phyloP scores from a whole-genome alignment of 2,329 filamentous ascomycete genomes.

The Graphiopsis chlorocephala region DNA sequence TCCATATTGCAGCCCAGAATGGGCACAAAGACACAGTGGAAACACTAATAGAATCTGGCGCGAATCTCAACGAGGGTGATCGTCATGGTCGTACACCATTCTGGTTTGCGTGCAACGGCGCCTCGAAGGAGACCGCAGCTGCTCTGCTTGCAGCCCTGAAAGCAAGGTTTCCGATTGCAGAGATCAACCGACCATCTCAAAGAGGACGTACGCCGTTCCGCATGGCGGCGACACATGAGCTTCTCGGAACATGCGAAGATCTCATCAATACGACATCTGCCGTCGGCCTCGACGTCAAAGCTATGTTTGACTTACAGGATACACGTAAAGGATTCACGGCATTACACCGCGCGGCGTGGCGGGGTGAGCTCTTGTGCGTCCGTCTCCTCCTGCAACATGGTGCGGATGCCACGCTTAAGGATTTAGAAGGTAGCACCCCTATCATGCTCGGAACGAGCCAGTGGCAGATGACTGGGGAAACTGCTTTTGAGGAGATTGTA shows the following conservation, averaged over 20 bases:
- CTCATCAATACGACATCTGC: slow-evolving; percentile 18
- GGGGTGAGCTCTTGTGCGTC: slow-evolving; percentile 18
- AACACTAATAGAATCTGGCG: slow-evolving; percentile 2
- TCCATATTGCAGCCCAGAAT: neutral
- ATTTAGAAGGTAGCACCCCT: slow-evolving; percentile 18
- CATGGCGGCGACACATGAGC: slow-evolving; percentile 20
- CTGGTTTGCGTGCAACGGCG: slow-evolving; percentile 18
- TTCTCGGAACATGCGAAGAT: slow-evolving; percentile 16
- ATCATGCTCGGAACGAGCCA: slow-evolving; percentile 17
- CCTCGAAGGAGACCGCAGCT: slow-evolving; percentile 1
- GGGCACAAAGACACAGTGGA: neutral
- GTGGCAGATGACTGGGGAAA: slow-evolving; percentile 16
- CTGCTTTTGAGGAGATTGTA: slow-evolving; percentile 18
- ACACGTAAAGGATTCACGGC: slow-evolving; percentile 19
- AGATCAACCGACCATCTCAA: slow-evolving; percentile 21
- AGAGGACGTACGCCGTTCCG: slow-evolving; percentile 18
- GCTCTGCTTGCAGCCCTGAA: neutral
- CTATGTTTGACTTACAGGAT: slow-evolving; percentile 20
- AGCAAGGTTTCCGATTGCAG: slow-evolving; percentile 2
- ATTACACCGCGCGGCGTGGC: slow-evolving; percentile 20
- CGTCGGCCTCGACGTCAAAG: slow-evolving; percentile 11
- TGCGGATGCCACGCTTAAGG: slow-evolving; percentile 17
- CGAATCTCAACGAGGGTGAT: slow-evolving; percentile 7
- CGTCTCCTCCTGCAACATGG: slow-evolving; percentile 17
- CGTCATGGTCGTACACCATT: slow-evolving; percentile 18